Evolutionary conservation across 495 filamentous ascomycete genomes (phyloP), one percentile per base, ranked within the genome.

Genomic region (Usnea hakonensis): DNA sequence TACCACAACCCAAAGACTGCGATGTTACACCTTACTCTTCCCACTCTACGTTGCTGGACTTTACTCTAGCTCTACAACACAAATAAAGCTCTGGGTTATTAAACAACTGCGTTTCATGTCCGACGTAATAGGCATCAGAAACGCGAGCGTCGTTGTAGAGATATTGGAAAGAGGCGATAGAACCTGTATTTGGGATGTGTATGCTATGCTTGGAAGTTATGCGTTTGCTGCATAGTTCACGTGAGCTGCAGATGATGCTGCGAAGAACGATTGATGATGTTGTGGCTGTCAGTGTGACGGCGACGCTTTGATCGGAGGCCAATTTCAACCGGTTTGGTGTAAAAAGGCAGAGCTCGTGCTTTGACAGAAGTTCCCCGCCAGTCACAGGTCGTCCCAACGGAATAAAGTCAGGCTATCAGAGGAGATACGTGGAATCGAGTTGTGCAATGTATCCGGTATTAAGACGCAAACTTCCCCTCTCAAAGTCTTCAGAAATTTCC

Each of bases 191-290:
- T 76, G 71, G 72, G 56, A 65, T 11, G 65, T 74, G 28, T 76
- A 73, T 69, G 58, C 70, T 11, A 55, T 74, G 60, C 66, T 75
- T 36, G 74, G 74, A 9, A 69, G 73, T 56, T 76, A 73, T 61
- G 71, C 72, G 16, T 73, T 74, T 54, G 62, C 63, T 16, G 61
- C 61, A 8, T 57, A 57, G 54, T 5, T 23, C n/a, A 28, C 3
- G 13, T 8, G n/a, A 23, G 14, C 50, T 21, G 35, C 8, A 23
- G 1, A 26, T n/a, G 8, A 26, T 3, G 40, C 9, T 26, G 43
- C n/a, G 21, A 46, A 46, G 43, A 26, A 46, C n/a, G 21, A 13
- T 9, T 6, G 11, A 23, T 46, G 21, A 11, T 46, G 6, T 13
- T 10, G 19, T 21, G 19, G n/a, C n/a, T n/a, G n/a, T n/a, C n/a